Conservation (phyloP, 2,329 filamentous ascomycete species). For the Aspergillus amoenus region DNA sequence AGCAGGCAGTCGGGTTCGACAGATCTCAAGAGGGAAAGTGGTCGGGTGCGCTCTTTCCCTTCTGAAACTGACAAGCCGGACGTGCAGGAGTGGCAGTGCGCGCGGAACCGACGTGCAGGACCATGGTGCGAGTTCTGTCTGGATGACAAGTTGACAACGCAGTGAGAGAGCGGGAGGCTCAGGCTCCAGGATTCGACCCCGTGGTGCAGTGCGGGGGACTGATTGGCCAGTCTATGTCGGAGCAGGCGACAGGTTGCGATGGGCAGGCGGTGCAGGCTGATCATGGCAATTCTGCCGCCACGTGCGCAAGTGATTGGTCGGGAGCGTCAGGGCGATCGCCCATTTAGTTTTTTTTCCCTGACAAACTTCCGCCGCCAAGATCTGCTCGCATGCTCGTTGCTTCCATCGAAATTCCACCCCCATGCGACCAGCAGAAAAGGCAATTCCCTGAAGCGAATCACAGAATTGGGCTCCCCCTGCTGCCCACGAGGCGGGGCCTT, state of each 20-base stretch:
- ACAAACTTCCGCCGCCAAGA: slow-evolving; percentile 14
- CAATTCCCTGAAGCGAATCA: background rate
- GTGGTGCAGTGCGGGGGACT: background rate
- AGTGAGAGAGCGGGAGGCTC: background rate
- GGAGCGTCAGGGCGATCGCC: slow-evolving; percentile 6
- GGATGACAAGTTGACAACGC: background rate
- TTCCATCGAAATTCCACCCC: background rate
- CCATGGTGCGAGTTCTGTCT: too few relatives aligned
- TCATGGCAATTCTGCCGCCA: slow-evolving; percentile 29
- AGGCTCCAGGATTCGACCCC: slow-evolving; percentile 1
- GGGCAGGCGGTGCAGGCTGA: slow-evolving; percentile 20
- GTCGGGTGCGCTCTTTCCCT: too few relatives aligned
- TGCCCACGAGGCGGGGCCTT: background rate
- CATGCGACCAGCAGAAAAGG: background rate
- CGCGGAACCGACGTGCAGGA: too few relatives aligned
- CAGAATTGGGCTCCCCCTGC: background rate
- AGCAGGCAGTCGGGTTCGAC: too few relatives aligned
- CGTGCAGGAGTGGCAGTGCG: background rate
- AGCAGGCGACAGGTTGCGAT: background rate
- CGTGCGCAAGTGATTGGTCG: slow-evolving; percentile 33
- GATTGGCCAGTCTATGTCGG: slow-evolving; percentile 12
- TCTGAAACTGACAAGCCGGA: too few relatives aligned
- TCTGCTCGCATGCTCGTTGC: background rate
- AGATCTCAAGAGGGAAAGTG: too few relatives aligned
- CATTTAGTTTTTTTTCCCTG: slow-evolving; percentile 2